Conservation (phyloP, 129 eudicot species). For the Saussurea involucrata region DNA sequence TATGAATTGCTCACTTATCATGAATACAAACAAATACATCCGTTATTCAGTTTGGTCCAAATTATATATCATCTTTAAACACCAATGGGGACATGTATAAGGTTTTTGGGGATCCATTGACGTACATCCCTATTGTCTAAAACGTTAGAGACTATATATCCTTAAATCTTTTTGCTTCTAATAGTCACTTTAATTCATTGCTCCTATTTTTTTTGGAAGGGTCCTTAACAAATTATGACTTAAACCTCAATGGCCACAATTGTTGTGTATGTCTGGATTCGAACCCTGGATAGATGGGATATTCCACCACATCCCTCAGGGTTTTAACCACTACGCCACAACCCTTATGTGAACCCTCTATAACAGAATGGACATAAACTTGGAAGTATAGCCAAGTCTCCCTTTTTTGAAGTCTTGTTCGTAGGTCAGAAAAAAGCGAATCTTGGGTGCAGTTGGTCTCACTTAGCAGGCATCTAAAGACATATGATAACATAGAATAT, state of each 20-base stretch:
- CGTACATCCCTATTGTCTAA: no score
- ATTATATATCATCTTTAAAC: not conserved
- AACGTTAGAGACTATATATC: not conserved
- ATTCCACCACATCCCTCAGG: no score
- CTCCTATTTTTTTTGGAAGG: no score
- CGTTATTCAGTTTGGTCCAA: not conserved
- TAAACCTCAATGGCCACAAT: no score
- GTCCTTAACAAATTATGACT: no score
- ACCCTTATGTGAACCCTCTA: no score
- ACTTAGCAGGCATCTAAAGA: conserved; percentile 11
- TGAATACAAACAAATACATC: not conserved
- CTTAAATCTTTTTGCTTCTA: not conserved
- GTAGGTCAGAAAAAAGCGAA: not conserved
- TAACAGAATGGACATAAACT: not conserved
- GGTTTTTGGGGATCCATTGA: no score
- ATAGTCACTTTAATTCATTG: no score
- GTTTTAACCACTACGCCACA: no score
- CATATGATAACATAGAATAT: not conserved
- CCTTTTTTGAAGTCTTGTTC: not conserved
- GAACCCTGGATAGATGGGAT: no score
- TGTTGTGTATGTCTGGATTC: no score
- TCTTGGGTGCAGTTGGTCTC: not conserved
- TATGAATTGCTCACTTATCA: not conserved
- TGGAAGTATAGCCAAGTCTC: not conserved
- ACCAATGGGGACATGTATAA: no score